Percentiles rank a stretch among this genome's conserved stretches.
phyloP scores from a whole-genome alignment of 2,329 filamentous ascomycete genomes.

The Colletotrichum sp. region DNA sequence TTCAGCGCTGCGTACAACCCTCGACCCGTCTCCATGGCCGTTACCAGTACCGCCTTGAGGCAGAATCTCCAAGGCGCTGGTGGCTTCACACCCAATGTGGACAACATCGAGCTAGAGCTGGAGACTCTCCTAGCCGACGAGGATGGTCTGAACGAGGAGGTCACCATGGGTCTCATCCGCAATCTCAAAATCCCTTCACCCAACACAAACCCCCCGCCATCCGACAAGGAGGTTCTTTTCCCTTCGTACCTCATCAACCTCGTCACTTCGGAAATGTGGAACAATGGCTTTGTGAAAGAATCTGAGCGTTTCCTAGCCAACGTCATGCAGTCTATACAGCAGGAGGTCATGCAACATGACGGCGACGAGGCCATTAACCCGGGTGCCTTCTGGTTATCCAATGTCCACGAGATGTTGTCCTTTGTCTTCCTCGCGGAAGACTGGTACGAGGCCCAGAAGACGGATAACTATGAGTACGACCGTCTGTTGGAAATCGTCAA shows the following conservation, averaged over 20 bases:
- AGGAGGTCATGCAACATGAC: conserved; percentile 99
- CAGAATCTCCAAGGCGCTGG: conserved; percentile 77
- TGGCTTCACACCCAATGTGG: conserved; percentile 79
- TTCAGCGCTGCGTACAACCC: conserved; percentile 95
- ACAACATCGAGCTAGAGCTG: conserved; percentile 94
- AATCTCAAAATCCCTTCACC: conserved; percentile 96
- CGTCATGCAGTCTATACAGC: conserved; percentile 99
- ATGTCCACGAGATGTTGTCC: conserved; percentile 99
- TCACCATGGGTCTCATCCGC: conserved; percentile 92
- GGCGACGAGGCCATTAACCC: conserved; percentile 97
- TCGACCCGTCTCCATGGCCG: conserved; percentile 93
- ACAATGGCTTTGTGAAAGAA: conserved; percentile 99
- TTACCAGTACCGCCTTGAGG: conserved; percentile 69
- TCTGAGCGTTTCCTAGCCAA: conserved; percentile 98
- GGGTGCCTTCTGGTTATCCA: conserved; percentile 97
- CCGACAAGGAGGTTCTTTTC: conserved; percentile 98
- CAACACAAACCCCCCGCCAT: conserved; percentile 84
- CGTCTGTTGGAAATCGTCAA: conserved; percentile 97
- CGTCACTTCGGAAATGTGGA: conserved; percentile 99
- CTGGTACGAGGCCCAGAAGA: conserved; percentile 99
- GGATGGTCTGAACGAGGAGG: conserved; percentile 94
- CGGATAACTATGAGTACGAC: conserved; percentile 99
- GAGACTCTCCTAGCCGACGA: conserved; percentile 94
- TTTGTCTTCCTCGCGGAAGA: conserved; percentile 99
- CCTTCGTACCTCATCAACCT: conserved; percentile 98